These are phyloP conservation scores for Candida multigemmis DNA, from an alignment of 805 yeast species.

Conservation along the genomic window DNA sequence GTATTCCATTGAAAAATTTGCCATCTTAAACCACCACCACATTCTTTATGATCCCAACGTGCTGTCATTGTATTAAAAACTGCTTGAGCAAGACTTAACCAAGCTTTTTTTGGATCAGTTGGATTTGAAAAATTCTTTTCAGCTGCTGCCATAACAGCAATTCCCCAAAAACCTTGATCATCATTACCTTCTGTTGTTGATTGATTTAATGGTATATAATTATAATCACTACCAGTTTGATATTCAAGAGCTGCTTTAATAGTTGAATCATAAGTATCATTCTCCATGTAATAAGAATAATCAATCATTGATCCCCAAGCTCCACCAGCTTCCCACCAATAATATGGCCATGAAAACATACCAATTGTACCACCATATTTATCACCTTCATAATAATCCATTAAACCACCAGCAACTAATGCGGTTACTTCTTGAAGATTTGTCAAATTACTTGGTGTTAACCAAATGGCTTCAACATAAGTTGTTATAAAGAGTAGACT, in stretches of 20 bases:
- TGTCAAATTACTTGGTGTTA: slow-evolving; percentile 29
- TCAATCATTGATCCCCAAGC: slow-evolving; percentile 87
- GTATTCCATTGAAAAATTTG: slow-evolving; percentile 41
- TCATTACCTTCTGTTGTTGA: slow-evolving; percentile 93
- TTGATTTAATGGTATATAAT: slow-evolving; percentile 83
- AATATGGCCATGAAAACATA: slow-evolving; percentile 81
- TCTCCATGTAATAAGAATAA: slow-evolving; percentile 61
- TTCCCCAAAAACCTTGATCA: slow-evolving; percentile 97
- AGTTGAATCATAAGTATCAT: slow-evolving; percentile 53
- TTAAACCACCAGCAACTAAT: slow-evolving; percentile 56
- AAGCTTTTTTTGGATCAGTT: slow-evolving; percentile 19
- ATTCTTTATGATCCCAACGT: slow-evolving; percentile 29
- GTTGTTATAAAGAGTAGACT: too few species aligned
- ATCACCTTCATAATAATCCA: slow-evolving; percentile 73
- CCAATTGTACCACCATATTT: slow-evolving; percentile 73
- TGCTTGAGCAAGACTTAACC: slow-evolving; percentile 35
- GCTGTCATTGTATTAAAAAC: slow-evolving; percentile 37
- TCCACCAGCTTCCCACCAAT: slow-evolving; percentile 99
- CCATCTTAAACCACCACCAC: slow-evolving; percentile 39
- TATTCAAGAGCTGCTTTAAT: slow-evolving; percentile 56
- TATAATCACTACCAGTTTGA: slow-evolving; percentile 59
- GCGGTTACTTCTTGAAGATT: slow-evolving; percentile 50
- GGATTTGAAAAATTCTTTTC: slow-evolving; percentile 73
- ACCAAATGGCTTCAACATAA: slow-evolving; percentile 11
- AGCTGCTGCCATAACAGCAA: slow-evolving; percentile 86